Evolutionary conservation across 257 asterid genomes (phyloP), one percentile per base, ranked within the genome.

Genomic region (Plantago major): DNA sequence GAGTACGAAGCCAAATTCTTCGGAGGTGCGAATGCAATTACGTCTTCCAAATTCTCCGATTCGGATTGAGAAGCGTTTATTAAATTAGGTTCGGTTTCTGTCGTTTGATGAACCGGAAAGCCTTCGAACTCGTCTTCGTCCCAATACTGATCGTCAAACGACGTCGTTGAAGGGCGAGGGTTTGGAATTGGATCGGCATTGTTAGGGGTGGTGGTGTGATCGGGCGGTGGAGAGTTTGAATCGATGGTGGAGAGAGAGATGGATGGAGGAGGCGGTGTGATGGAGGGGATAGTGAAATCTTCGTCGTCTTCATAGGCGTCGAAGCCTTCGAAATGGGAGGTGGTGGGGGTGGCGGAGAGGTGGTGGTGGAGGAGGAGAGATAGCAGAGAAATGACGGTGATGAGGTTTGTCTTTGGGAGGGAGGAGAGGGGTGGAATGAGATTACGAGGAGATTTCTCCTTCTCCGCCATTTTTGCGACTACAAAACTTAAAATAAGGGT

Each of bases 81-180:
- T 9, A 79, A 70, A 63, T 72, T 86, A 40, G 74, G 79, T n/a
- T 71, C 60, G 33, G 43, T 62, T 56, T 63, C 73, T 9, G 68
- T 40, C 7, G 42, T 71, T 30, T 64, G 15, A 28, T 55, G 52
- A 33, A 71, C 71, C 9, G 96, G 94, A 55, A 90, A 67, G 6
- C 98, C 98, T 68, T 91, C 98, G 47, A 91, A 91, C 60, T 91
- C 98, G 67, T 91, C 98, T 47, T 91, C 98, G 55, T 91, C 96
- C 98, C 96, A 91, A 69, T 76, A 71, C 40, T 33, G 40, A 6
- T 11, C 17, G 0, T 85, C 92, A 55, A 81, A 83, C 43, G 88
- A 77, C 48, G 89, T 64, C 0, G 89, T 71, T 2, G 40, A 7
- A 45, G 28, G 16, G 9, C 26, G 26, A 22, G 26, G 26, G 26